Evolutionary conservation across 352 stramenopile species (phyloP).

Genomic region (Globisporangium echinulatum): DNA sequence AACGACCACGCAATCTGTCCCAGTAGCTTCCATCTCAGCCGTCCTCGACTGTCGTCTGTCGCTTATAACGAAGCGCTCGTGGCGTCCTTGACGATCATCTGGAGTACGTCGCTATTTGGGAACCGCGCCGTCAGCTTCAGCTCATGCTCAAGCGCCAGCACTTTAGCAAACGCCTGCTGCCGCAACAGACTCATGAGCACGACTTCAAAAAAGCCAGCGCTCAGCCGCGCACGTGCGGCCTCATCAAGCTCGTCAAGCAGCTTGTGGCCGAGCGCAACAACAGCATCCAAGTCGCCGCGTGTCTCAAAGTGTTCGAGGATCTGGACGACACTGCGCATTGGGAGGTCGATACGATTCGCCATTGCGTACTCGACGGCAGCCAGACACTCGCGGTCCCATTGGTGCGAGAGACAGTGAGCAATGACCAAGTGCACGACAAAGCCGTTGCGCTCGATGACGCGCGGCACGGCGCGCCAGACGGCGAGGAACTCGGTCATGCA

Average conservation of each 20-base stretch:
- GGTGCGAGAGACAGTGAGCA: constrained; percentile 22
- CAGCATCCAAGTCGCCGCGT: constrained; percentile 6
- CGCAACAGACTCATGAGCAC: constrained; percentile 14
- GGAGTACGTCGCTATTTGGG: constrained; percentile 10
- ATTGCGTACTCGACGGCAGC: constrained; percentile 16
- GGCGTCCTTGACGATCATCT: constrained; percentile 23
- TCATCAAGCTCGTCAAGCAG: constrained; percentile 9
- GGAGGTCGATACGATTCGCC: constrained; percentile 9
- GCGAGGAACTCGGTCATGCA: constrained; percentile 24
- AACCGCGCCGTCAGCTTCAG: constrained; percentile 14
- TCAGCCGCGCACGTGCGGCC: constrained; percentile 7
- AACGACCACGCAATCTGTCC: no score
- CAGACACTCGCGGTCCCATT: constrained; percentile 17
- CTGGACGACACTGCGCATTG: constrained; percentile 18
- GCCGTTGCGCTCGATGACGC: constrained; percentile 27
- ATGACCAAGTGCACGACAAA: constrained; percentile 47
- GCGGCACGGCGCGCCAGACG: constrained; percentile 27
- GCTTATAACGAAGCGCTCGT: no score
- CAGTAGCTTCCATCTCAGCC: no score
- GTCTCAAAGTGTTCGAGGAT: constrained; percentile 12
- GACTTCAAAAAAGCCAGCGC: constrained; percentile 14
- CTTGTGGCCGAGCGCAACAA: constrained; percentile 7
- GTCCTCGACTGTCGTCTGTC: no score
- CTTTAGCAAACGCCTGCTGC: constrained; percentile 8
- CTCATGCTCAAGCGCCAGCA: constrained; percentile 8